Evolutionary conservation across 1,284 basidiomycete genomes (phyloP), one percentile per base, ranked within the genome.

Genomic region (Veloboletus limbatus): DNA sequence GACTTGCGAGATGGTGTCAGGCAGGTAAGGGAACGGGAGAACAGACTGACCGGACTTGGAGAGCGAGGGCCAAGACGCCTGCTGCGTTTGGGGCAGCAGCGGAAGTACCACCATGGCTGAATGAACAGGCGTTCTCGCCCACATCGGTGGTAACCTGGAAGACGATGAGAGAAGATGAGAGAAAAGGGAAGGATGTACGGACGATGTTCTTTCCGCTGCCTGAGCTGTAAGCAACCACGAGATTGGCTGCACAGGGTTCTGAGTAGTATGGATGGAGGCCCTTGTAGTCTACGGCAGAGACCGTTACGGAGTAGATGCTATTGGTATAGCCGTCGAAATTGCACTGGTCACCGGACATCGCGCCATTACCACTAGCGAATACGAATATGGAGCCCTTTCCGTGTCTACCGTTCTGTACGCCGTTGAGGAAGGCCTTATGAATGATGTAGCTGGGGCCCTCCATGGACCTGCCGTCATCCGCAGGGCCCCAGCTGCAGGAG

Each of bases 251-350:
- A 66, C 97, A 99, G 43, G 93, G 75, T 68, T 99, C 97, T 8
- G 96, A 99, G 62, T 99, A 99, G 63, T 90, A 94, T 6, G 97
- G 97, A 64, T 97, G 96, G 32, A 92, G 70, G 9, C 94, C 96
- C 62, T 91, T 89, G 62, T 88, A 82, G 62, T 99, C 96, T 48
- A 97, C 78, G 0, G 97, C 92, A 8, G 93, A 88, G 24, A 99
- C 92, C 0, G 97, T 99, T 45, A 99, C 85, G 6, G 89, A 93
- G 70, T 94, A 98, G 54, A 98, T 97, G 55, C 88, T 92, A 66
- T 99, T 99, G 26, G 97, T 99, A 68, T 99, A 99, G 6, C 97
- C 97, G 58, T 99, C 97, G 65, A 99, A 99, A 69, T 99, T 99
- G 75, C 97, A 99, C 70, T 99, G 97, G 65, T 99, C 97, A 25